phyloP scores from a whole-genome alignment of 2,329 filamentous ascomycete species.

The Apiospora pterosperma region DNA sequence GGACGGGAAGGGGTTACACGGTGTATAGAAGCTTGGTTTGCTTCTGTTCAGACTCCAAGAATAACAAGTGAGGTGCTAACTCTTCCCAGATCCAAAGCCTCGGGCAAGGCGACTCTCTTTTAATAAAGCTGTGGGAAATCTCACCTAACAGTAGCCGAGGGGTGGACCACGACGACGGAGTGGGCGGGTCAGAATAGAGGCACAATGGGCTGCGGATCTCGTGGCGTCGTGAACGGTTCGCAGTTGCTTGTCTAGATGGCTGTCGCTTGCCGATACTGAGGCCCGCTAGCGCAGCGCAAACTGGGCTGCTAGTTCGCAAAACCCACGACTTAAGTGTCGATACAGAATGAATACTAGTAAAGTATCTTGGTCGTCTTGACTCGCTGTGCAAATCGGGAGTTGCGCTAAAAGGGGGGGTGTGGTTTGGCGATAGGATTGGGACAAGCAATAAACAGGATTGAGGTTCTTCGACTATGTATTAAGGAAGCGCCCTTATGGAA shows the following conservation, averaged over 20 bases:
- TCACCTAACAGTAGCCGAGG: not conserved
- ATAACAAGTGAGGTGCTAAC: not conserved
- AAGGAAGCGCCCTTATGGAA: not conserved
- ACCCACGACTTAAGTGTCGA: not conserved
- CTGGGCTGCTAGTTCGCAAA: not conserved
- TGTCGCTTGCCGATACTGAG: conserved; percentile 1
- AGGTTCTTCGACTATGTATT: not conserved
- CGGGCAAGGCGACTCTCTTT: not conserved
- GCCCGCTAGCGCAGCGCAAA: not conserved
- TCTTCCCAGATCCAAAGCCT: not conserved
- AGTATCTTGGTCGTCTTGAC: conserved; percentile 2
- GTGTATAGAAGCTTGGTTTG: not conserved
- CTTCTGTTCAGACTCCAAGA: conserved; percentile 1
- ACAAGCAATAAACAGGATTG: not conserved
- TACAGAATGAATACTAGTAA: not conserved
- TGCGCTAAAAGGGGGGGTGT: not conserved
- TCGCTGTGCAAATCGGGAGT: not conserved
- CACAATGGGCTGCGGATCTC: not conserved
- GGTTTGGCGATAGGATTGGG: not conserved
- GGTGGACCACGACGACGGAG: not conserved
- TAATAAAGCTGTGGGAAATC: not conserved
- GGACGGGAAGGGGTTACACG: not conserved
- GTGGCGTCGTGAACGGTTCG: not conserved
- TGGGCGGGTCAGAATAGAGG: not conserved
- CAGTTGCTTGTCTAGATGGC: not conserved